These are phyloP conservation scores for Ambrosiella beaveri DNA, from an alignment of 2,329 filamentous ascomycete species.

Conservation along the genomic window DNA sequence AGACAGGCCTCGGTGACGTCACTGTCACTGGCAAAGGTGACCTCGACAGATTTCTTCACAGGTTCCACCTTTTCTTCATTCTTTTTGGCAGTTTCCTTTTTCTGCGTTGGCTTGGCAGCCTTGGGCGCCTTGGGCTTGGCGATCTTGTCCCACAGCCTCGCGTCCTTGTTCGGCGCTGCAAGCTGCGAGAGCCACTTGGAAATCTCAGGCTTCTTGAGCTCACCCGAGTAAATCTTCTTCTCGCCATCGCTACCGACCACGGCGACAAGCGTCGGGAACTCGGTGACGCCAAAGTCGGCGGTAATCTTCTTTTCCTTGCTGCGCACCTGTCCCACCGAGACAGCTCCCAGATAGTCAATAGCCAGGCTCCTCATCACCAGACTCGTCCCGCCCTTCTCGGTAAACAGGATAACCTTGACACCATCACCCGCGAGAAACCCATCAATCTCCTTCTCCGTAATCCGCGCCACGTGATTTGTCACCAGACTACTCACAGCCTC, in stretches of 20 bases:
- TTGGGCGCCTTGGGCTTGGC: slow-evolving; percentile 25
- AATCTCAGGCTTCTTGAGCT: slow-evolving; percentile 70
- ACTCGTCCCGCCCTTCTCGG: slow-evolving; percentile 78
- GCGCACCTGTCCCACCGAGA: slow-evolving; percentile 67
- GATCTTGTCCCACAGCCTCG: slow-evolving; percentile 27
- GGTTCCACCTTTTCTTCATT: slow-evolving; percentile 25
- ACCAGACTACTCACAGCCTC: slow-evolving; percentile 76
- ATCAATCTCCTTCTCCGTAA: slow-evolving; percentile 65
- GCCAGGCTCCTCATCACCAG: slow-evolving; percentile 68
- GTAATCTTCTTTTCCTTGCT: slow-evolving; percentile 59
- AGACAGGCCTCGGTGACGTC: slow-evolving; percentile 53
- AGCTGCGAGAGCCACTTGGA: slow-evolving; percentile 67
- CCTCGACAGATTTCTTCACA: slow-evolving; percentile 19
- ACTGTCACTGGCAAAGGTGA: slow-evolving; percentile 34
- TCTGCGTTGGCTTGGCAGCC: slow-evolving; percentile 26
- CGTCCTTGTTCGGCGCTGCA: slow-evolving; percentile 63
- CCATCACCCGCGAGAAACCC: slow-evolving; percentile 52
- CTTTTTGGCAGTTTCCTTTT: slow-evolving; percentile 22
- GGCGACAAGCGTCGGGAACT: slow-evolving; percentile 67
- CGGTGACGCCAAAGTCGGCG: slow-evolving; percentile 55
- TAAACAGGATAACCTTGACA: slow-evolving; percentile 77
- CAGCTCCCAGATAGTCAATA: slow-evolving; percentile 71
- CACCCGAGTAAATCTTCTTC: slow-evolving; percentile 57
- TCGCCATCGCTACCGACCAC: slow-evolving; percentile 57
- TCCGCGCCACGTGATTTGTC: slow-evolving; percentile 71